Base-by-base conservation (phyloP, 805 yeast species). In the Danielozyma ontarioensis region DNA sequence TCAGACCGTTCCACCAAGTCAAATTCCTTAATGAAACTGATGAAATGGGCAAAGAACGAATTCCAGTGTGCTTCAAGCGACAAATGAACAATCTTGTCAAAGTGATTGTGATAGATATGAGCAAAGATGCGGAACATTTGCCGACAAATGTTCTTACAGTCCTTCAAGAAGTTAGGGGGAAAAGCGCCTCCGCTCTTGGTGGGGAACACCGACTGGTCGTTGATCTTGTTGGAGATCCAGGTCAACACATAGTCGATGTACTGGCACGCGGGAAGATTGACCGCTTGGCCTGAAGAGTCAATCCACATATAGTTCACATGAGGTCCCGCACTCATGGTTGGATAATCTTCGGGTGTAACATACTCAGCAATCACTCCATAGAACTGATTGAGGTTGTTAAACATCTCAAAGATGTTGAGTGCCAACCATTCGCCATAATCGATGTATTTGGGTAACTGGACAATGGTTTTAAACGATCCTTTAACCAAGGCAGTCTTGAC, bases 51-150 rank as follows among this genome's bases (percentile, higher is more conserved):
- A 61, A 94, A 93, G 48, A 89, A 85, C 3, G 97, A 89, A 58
- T 93, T 93, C 95, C 96, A 93, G 56, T 93, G 97, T 1, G 97
- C 96, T 55, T 93, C 98, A 39, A 93, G 59, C 2, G 95, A 81
- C 38, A 93, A 62, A 56, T 93, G 97, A n/a, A 90, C 78, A 16
- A 90, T 74, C 53, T 83, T 87, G 45, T 90, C 98, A 59, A 88
- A 93, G 57, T 93, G 98, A 56, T 88, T 87, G 61, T 87, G 85
- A 56, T 89, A 93, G 25, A 93, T 79, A 53, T 89, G 96, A 3
- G 98, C 98, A 62, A 90, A 89, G 12, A 93, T 85, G 45, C 97
- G 74, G 53, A 93, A 88, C 87, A 93, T 83, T 54, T 93, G 97
- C 42, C 88, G 70, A 53, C 81, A 80, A 14, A 93, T 89, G 53